Conservation (phyloP, 2,329 filamentous ascomycete genomes). For the Cyphellophora attinorum region DNA sequence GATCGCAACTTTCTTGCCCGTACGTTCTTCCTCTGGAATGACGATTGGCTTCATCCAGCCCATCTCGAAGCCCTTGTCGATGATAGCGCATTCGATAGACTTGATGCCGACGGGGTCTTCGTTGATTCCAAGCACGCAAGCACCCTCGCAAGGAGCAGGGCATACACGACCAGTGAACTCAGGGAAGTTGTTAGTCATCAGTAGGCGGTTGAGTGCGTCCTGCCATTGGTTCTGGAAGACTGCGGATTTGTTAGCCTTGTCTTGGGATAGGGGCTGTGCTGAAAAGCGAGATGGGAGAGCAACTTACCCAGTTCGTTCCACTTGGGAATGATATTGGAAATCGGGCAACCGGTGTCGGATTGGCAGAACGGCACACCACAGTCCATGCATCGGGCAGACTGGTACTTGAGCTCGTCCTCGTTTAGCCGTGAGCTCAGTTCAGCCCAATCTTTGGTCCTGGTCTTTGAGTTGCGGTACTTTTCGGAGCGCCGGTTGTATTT, state of each 20-base stretch:
- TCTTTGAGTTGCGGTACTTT: conserved; percentile 81
- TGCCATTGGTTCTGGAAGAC: conserved; percentile 71
- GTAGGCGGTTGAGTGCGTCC: conserved; percentile 79
- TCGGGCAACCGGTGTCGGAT: conserved; percentile 89
- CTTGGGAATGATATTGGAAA: conserved; percentile 95
- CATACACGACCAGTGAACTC: conserved; percentile 97
- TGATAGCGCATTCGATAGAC: conserved; percentile 95
- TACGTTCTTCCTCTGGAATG: conserved; percentile 66
- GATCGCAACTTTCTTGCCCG: conserved; percentile 78
- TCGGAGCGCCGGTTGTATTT: conserved; percentile 87
- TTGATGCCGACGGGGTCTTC: conserved; percentile 97
- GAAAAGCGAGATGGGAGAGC: too few species aligned
- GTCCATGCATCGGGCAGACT: conserved; percentile 96
- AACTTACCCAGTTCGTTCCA: conserved; percentile 90
- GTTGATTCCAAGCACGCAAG: conserved; percentile 92
- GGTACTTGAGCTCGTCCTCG: conserved; percentile 93
- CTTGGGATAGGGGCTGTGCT: too few species aligned
- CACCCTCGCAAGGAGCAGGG: conserved; percentile 90
- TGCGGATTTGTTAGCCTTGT: too few species aligned
- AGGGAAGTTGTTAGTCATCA: conserved; percentile 98
- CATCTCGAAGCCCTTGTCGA: conserved; percentile 94
- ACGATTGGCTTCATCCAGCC: conserved; percentile 96
- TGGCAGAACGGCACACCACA: conserved; percentile 98
- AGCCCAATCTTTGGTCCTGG: conserved; percentile 83
- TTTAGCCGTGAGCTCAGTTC: conserved; percentile 80